Evolutionary conservation across 2,329 filamentous ascomycete species (phyloP).

Genomic region (Colletotrichum filicis): DNA sequence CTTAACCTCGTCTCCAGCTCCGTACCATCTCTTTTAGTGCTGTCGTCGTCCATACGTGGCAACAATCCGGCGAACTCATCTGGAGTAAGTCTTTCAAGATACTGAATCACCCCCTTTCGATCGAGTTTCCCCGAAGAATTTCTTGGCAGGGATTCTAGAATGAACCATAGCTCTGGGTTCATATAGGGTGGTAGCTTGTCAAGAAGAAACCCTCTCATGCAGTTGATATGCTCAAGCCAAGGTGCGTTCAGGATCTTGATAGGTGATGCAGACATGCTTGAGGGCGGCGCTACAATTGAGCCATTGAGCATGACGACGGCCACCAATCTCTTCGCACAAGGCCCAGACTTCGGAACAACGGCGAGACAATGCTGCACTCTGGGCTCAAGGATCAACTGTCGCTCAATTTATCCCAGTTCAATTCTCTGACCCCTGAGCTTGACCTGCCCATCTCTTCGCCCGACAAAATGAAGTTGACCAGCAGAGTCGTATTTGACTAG

Average conservation of each 20-base stretch:
- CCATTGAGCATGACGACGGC: not conserved
- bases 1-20: not conserved
- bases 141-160: constrained; percentile 53
- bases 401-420: constrained; percentile 81
- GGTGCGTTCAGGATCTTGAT: not conserved
- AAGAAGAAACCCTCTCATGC: constrained; percentile 3
- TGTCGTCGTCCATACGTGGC: not conserved
- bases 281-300: too few relatives aligned
- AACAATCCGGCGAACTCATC: not conserved
- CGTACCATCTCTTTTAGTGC: not conserved
- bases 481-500: constrained; percentile 82
- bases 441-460: constrained; percentile 81
- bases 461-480: constrained; percentile 78
- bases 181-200: constrained; percentile 54
- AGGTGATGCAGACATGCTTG: not conserved
- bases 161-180: constrained; percentile 58
- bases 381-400: constrained; percentile 1
- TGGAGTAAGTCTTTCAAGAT: constrained; percentile 3
- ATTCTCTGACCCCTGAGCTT: constrained; percentile 85
- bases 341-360: constrained; percentile 13
- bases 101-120: constrained; percentile 50
- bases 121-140: constrained; percentile 60
- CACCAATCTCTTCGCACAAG: not conserved
- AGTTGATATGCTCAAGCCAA: constrained; percentile 6
- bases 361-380: constrained; percentile 1